Percentiles rank a stretch among this genome's conserved stretches.
phyloP scores from a whole-genome alignment of 139 green algal species.

The Picochlorum sp. region DNA sequence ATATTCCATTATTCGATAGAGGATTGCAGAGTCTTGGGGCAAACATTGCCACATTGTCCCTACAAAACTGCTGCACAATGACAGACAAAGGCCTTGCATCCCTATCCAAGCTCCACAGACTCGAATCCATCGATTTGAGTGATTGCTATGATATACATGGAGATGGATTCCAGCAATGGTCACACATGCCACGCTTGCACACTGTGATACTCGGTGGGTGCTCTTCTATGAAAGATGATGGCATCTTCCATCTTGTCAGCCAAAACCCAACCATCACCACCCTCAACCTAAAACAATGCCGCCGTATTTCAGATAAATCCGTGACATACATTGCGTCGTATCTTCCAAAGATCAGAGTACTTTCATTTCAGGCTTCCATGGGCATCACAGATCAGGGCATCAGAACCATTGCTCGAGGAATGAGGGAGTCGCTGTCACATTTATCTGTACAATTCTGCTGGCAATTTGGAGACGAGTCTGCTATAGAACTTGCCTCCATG shows the following conservation, averaged over 20 bases:
- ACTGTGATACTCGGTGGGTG: constrained; percentile 29
- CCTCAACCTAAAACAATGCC: constrained; percentile 42
- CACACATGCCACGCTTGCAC: constrained; percentile 3
- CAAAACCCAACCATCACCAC: constrained; percentile 1
- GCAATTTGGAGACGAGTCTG: constrained; percentile 21
- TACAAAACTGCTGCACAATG: constrained; percentile 34
- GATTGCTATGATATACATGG: constrained; percentile 26
- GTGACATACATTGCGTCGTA: constrained; percentile 15
- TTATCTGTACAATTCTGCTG: constrained; percentile 44
- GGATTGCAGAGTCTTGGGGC: constrained; percentile 1
- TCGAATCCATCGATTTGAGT: constrained; percentile 22
- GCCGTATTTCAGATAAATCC: constrained; percentile 23
- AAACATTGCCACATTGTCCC: constrained; percentile 5
- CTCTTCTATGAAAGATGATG: constrained; percentile 20
- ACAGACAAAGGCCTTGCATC: constrained; percentile 26
- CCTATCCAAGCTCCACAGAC: constrained; percentile 17
- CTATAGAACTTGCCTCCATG: constrained; percentile 14
- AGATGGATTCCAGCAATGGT: constrained; percentile 1
- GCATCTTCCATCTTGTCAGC: constrained; percentile 14
- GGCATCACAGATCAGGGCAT: constrained; percentile 33
- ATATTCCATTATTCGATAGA: constrained; percentile 15
- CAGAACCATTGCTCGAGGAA: not conserved
- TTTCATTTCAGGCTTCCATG: constrained; percentile 26
- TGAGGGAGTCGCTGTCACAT: constrained; percentile 15
- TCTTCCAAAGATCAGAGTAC: not conserved